Conservation (phyloP, 73 alveolate genomes). For the Paramecium sexaurelia region DNA sequence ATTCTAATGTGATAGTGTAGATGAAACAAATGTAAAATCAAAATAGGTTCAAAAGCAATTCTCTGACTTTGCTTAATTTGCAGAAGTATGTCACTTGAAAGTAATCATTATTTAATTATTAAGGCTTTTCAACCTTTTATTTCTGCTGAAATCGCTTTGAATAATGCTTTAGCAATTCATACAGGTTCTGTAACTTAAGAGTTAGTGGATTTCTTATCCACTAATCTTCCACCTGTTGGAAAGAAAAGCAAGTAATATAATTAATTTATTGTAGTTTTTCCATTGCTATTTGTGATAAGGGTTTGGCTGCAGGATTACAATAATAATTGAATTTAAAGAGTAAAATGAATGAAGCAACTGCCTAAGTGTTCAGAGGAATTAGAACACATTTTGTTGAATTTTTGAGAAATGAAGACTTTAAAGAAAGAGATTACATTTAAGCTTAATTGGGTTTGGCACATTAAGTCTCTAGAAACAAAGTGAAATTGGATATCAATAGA, state of each 20-base stretch:
- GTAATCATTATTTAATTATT: background rate
- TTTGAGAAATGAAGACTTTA: constrained; percentile 45
- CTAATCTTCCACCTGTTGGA: constrained; percentile 16
- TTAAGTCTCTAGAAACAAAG: constrained; percentile 85
- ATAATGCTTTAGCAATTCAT: constrained; percentile 17
- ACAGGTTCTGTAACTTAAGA: constrained; percentile 37
- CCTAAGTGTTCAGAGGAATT: constrained; percentile 46
- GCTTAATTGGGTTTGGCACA: constrained; percentile 97
- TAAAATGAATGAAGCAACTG: constrained; percentile 52
- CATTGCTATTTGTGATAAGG: constrained; percentile 1
- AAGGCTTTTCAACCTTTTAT: constrained; percentile 45
- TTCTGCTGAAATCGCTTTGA: constrained; percentile 51
- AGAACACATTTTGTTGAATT: constrained; percentile 53
- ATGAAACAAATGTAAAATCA: constrained; percentile 49
- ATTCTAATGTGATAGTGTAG: constrained; percentile 47
- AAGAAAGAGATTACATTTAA: constrained; percentile 72
- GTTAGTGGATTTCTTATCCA: constrained; percentile 39
- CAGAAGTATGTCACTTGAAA: constrained; percentile 35
- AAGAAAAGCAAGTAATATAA: constrained; percentile 13
- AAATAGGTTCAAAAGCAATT: constrained; percentile 3
- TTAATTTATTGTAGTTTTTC: background rate
- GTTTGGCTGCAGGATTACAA: background rate
- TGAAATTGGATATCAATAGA: constrained; percentile 94
- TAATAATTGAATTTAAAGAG: constrained; percentile 34
- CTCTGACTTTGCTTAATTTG: constrained; percentile 12